Evolutionary conservation across 352 stramenopile species (phyloP), one percentile per base, ranked within the genome.

Genomic region (Phytophthora tubulina): DNA sequence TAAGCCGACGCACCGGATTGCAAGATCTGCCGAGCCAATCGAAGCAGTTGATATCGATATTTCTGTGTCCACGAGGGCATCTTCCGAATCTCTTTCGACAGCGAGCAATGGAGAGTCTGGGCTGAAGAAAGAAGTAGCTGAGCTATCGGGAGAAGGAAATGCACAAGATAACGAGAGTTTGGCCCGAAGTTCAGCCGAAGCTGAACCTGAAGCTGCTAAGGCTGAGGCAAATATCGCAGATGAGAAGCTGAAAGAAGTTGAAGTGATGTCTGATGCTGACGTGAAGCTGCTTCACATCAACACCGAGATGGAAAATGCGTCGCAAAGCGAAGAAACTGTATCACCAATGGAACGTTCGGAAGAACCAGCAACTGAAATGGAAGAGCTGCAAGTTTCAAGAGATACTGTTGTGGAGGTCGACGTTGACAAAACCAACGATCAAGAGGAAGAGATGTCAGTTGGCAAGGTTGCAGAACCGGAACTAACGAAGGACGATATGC

Each of bases 211-310:
- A 53, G 3, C 15, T 64, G 44, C 4, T 30, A 42, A 63, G 11
- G 21, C 8, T 32, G 56, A 72, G 13, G 21, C 33, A 36, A 11
- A 57, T 55, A 39, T 46, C 36, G n/a, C 17, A 54, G 45, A 11
- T 36, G 49, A 68, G 14, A 48, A 32, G 14, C 6, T 63, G 38
- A 49, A 49, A 51, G 73, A 77, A 64, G 30, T 70, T 39, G 59
- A 72, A 54, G 59, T 77, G 35, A 72, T 63, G 14, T 36, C 57
- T 21, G 41, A 71, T 33, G 57, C 61, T 6, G 46, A 49, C 45
- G 42, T 67, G 8, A 70, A 67, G 15, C 45, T 57, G 32, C n/a
- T 27, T 48, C 33, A 55, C 56, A 13, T 42, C 53, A 31, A 54
- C 31, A 15, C 10, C n/a, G 42, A 68, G 3, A n/a, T 46, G 41